These are phyloP conservation scores for Pugionium dolabratum DNA, from an alignment of 345 rosid species.

Conservation along the genomic window DNA sequence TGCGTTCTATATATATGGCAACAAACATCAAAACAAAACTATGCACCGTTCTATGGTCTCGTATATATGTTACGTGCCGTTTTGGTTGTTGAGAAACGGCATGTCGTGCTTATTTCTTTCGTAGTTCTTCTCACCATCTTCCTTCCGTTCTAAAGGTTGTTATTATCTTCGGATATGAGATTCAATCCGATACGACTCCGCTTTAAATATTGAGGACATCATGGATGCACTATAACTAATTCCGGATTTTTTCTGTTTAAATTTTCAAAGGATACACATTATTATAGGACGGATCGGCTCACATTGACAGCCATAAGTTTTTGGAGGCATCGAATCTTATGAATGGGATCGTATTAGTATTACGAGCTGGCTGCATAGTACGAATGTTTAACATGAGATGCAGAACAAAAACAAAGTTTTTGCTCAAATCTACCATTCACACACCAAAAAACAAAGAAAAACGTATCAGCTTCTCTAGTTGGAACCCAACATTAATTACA, in stretches of 20 bases:
- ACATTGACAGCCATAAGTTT: not conserved
- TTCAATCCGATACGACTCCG: too few relatives aligned
- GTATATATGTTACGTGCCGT: constrained; percentile 21
- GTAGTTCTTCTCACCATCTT: too few relatives aligned
- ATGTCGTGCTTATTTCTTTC: not conserved
- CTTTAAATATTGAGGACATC: too few relatives aligned
- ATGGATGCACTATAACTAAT: too few relatives aligned
- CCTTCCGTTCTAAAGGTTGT: too few relatives aligned
- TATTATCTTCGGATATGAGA: too few relatives aligned
- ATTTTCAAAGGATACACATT: too few relatives aligned
- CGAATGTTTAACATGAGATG: too few relatives aligned
- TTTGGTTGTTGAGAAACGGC: not conserved
- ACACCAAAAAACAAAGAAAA: not conserved
- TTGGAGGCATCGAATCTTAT: not conserved
- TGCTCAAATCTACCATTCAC: not conserved
- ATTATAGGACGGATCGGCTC: not conserved
- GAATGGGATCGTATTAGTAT: not conserved
- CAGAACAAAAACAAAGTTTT: not conserved
- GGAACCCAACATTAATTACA: not conserved
- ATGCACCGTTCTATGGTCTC: not conserved
- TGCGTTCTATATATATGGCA: not conserved
- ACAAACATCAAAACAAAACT: not conserved
- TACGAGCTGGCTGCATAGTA: too few relatives aligned
- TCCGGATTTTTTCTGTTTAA: too few relatives aligned
- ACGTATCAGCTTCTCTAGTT: not conserved